Evolutionary conservation across 2,329 filamentous ascomycete species (phyloP).

Genomic region (Torrubiella hemipterigena): DNA sequence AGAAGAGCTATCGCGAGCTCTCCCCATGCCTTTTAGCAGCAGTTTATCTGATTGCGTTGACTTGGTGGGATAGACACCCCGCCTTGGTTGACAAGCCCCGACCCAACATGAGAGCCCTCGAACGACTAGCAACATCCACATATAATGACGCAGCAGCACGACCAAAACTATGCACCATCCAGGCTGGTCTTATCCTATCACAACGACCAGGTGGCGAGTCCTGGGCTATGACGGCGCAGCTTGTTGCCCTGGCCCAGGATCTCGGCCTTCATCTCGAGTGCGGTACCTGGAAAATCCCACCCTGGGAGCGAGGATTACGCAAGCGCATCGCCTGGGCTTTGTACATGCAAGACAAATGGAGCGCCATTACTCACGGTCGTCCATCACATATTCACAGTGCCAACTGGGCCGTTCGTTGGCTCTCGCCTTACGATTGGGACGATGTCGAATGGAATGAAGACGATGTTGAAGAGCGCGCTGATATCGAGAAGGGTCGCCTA

Average conservation of each 20-base stretch:
- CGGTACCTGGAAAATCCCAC: slow-evolving; percentile 73
- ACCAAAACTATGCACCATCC: slow-evolving; percentile 71
- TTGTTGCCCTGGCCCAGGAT: slow-evolving; percentile 79
- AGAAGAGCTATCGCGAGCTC: slow-evolving; percentile 59
- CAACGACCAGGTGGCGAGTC: slow-evolving; percentile 68
- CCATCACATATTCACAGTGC: slow-evolving; percentile 60
- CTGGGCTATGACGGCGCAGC: slow-evolving; percentile 74
- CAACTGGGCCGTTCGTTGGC: slow-evolving; percentile 65
- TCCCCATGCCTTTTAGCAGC: slow-evolving; percentile 66
- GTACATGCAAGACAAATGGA: slow-evolving; percentile 93
- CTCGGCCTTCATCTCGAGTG: slow-evolving; percentile 84
- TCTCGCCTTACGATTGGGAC: slow-evolving; percentile 59
- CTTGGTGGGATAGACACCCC: slow-evolving; percentile 73
- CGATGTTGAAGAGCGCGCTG: slow-evolving; percentile 47
- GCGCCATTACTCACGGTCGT: slow-evolving; percentile 70
- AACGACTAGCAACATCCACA: slow-evolving; percentile 60
- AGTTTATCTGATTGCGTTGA: slow-evolving; percentile 74
- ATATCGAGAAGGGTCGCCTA: slow-evolving; percentile 55
- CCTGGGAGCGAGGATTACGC: slow-evolving; percentile 74
- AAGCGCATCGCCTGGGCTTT: slow-evolving; percentile 83
- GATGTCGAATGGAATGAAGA: slow-evolving; percentile 57
- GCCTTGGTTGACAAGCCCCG: slow-evolving; percentile 50
- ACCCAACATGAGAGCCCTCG: slow-evolving; percentile 63
- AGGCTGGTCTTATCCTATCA: slow-evolving; percentile 63
- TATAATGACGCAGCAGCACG: slow-evolving; percentile 67